Percentiles rank a stretch among this genome's conserved stretches.
Evolutionary conservation across 208 protist genomes (phyloP).

Genomic region (Zelonia costaricensis): DNA sequence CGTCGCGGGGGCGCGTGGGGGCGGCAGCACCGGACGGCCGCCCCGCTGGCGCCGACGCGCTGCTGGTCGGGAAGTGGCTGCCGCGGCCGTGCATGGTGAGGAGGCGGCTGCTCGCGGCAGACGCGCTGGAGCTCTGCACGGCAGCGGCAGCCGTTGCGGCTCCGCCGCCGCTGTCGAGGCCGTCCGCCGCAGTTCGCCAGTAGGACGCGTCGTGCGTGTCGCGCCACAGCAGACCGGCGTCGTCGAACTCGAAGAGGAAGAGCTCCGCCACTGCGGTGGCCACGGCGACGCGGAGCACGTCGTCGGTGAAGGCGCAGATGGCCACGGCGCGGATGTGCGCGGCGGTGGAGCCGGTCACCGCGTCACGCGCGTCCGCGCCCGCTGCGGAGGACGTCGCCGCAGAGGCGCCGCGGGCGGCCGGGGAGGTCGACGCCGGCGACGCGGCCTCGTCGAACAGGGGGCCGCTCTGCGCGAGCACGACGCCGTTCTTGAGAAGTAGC

Average conservation of each 20-base stretch:
- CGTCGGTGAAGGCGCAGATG: conserved; percentile 45
- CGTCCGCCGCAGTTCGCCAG: conserved; percentile 5
- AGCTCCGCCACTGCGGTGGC: conserved; percentile 38
- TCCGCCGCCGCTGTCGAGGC: conserved; percentile 4
- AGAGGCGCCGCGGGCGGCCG: neutral
- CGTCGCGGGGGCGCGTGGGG: neutral
- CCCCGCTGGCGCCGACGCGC: neutral
- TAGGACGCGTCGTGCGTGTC: conserved; percentile 17
- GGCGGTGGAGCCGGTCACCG: neutral
- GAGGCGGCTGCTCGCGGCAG: neutral
- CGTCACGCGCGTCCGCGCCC: neutral
- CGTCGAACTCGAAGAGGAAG: conserved; percentile 53
- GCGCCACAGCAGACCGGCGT: conserved; percentile 36
- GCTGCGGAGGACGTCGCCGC: neutral
- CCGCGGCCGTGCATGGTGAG: conserved; percentile 1
- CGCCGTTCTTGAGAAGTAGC: conserved; percentile 59
- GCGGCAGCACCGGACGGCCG: neutral
- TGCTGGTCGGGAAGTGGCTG: neutral
- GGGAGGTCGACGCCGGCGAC: neutral
- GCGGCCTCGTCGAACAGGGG: conserved; percentile 12
- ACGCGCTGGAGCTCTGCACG: no score
- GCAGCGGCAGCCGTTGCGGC: neutral
- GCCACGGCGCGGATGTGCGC: conserved; percentile 33
- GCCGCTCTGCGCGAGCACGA: conserved; percentile 41
- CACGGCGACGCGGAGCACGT: conserved; percentile 48